Conservation (phyloP, 1,284 basidiomycete species). For the Tetrapyrgos nigripes region DNA sequence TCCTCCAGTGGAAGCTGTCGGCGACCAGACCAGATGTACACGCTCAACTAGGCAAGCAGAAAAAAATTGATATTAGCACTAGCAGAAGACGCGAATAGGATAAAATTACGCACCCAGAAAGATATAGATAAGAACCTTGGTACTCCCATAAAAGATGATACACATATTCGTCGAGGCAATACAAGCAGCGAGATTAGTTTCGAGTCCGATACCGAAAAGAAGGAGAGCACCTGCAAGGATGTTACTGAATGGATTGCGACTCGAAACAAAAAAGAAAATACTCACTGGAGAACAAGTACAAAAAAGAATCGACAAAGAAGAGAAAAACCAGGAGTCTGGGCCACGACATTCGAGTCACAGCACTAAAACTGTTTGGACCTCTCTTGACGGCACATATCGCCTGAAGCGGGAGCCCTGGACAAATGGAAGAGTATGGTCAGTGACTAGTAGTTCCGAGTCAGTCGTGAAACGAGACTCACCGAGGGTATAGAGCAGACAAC, state of each 20-base stretch:
- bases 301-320: constrained; percentile 41
- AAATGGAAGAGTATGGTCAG: too few relatives aligned
- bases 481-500: constrained; percentile 11
- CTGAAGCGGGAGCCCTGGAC: constrained; percentile 11
- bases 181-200: constrained; percentile 32
- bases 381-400: constrained; percentile 33
- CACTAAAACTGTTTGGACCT: too few relatives aligned
- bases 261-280: constrained; percentile 1
- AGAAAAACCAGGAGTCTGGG: constrained; percentile 36
- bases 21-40: constrained; percentile 46
- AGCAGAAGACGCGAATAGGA: background rate
- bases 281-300: constrained; percentile 41
- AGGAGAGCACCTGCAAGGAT: constrained; percentile 34
- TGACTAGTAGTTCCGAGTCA: too few relatives aligned
- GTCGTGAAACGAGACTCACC: too few relatives aligned
- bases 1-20: constrained; percentile 25
- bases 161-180: constrained; percentile 39
- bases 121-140: constrained; percentile 39
- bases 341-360: constrained; percentile 35
- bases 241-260: background rate
- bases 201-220: constrained; percentile 41
- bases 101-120: constrained; percentile 35
- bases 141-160: constrained; percentile 40
- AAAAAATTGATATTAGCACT: background rate
- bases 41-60: constrained; percentile 38